Percentiles rank a stretch among this genome's conserved stretches.
These are phyloP conservation scores for Ganoderma lingzhi DNA, from an alignment of 1,284 basidiomycete genomes.

Conservation along the genomic window DNA sequence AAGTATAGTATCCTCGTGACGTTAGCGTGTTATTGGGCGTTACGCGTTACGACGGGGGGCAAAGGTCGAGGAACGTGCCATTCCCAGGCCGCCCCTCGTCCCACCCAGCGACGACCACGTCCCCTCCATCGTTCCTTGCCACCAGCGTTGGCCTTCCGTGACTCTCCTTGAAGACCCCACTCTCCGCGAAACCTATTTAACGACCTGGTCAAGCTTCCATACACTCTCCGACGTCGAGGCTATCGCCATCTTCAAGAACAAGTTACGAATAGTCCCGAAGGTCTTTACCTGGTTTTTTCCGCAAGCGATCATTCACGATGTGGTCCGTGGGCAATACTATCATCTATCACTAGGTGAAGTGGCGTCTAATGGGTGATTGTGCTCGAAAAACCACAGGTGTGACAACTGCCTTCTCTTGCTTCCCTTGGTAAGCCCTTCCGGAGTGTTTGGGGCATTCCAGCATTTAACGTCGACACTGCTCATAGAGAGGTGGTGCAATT, in stretches of 20 bases:
- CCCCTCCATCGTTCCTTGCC: conserved; percentile 30
- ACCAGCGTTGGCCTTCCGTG: conserved; percentile 29
- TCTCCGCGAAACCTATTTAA: conserved; percentile 23
- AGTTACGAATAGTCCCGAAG: conserved; percentile 29
- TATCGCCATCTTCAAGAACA: conserved; percentile 29
- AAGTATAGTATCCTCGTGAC: conserved; percentile 17
- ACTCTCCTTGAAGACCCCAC: conserved; percentile 32
- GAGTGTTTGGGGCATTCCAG: neutral
- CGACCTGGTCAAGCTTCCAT: conserved; percentile 14
- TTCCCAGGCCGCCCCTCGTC: conserved; percentile 29
- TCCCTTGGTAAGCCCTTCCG: conserved; percentile 60
- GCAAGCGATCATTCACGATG: conserved; percentile 38
- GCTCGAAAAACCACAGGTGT: conserved; percentile 54
- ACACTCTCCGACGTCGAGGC: conserved; percentile 26
- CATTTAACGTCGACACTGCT: neutral
- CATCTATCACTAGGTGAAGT: neutral
- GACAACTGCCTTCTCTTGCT: conserved; percentile 76
- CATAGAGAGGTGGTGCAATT: conserved; percentile 75
- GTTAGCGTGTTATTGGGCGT: conserved; percentile 27
- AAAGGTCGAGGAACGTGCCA: conserved; percentile 33
- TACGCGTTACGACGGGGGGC: conserved; percentile 32
- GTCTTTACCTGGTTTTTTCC: conserved; percentile 21
- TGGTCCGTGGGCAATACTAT: conserved; percentile 32
- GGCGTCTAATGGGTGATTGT: conserved; percentile 2
- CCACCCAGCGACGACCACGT: conserved; percentile 34